Percentiles rank a stretch among this genome's conserved stretches.
These are phyloP conservation scores for Glycine tomentella DNA, from an alignment of 306 rosid genomes.

Conservation along the genomic window DNA sequence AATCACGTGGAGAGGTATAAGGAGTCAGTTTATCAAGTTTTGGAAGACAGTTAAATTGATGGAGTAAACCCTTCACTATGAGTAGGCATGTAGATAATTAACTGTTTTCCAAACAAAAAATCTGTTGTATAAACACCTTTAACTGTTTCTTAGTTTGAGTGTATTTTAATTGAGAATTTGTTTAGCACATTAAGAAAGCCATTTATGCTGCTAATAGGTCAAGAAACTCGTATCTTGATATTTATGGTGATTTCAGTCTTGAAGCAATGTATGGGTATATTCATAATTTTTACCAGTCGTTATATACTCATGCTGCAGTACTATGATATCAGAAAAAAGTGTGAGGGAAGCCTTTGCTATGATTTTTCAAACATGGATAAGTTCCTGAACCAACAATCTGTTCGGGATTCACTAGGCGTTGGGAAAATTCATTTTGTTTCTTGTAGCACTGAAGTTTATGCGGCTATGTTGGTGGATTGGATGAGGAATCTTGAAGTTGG, in stretches of 20 bases:
- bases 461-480: slow-evolving; percentile 88
- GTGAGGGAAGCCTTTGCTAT: slow-evolving; percentile 89
- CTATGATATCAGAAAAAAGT: slow-evolving; percentile 86
- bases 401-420: slow-evolving; percentile 81
- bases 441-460: slow-evolving; percentile 77
- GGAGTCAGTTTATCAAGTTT: background rate
- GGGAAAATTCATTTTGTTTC: slow-evolving; percentile 86
- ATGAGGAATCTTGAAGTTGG: slow-evolving; percentile 95
- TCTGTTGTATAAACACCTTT: slow-evolving; percentile 4
- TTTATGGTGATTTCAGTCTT: slow-evolving; percentile 33
- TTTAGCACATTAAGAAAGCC: background rate
- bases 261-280: slow-evolving; percentile 20
- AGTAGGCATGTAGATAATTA: slow-evolving; percentile 11
- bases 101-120: slow-evolving; percentile 33
- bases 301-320: slow-evolving; percentile 61
- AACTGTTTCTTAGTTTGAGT: slow-evolving; percentile 2
- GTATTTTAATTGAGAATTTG: slow-evolving; percentile 17
- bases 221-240: slow-evolving; percentile 7
- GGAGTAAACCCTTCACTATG: background rate
- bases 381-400: slow-evolving; percentile 74
- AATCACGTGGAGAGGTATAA: slow-evolving; percentile 27
- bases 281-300: slow-evolving; percentile 34
- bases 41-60: slow-evolving; percentile 12
- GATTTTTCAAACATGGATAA: slow-evolving; percentile 94
- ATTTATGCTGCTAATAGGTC: background rate